These are phyloP conservation scores for Penicillium psychrofluorescens DNA, from an alignment of 495 filamentous ascomycete species.

Conservation along the genomic window DNA sequence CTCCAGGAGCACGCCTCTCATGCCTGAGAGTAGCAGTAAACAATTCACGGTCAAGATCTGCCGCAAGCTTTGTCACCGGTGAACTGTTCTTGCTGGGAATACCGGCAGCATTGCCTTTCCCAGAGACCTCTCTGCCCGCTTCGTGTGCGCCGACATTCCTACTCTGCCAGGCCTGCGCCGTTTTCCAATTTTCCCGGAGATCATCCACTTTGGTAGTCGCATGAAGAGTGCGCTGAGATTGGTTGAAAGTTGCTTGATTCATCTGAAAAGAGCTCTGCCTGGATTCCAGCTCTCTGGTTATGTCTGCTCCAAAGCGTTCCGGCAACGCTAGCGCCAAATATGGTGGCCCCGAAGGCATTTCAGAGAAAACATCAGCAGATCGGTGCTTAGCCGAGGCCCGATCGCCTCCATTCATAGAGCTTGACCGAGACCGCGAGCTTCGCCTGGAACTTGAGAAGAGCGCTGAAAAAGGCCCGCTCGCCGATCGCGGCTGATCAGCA, in stretches of 20 bases:
- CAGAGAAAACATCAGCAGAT: slow-evolving; percentile 1
- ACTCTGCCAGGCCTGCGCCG: slow-evolving; percentile 16
- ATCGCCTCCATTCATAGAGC: slow-evolving; percentile 18
- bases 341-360: slow-evolving; percentile 6
- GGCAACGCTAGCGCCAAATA: slow-evolving; percentile 20
- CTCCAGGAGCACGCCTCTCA: slow-evolving; percentile 3
- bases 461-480: slow-evolving; percentile 17
- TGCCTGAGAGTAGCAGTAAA: slow-evolving; percentile 24
- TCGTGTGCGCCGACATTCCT: slow-evolving; percentile 3
- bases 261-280: slow-evolving; percentile 21
- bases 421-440: slow-evolving; percentile 24
- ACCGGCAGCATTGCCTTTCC: too few species aligned
- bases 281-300: slow-evolving; percentile 24
- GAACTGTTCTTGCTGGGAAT: neutral
- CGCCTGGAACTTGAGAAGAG: slow-evolving; percentile 28
- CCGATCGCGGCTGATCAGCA: slow-evolving; percentile 19
- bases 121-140: neutral
- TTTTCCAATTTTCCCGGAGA: slow-evolving; percentile 21
- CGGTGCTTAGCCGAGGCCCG: neutral
- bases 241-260: neutral
- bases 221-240: slow-evolving; percentile 6
- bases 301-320: slow-evolving; percentile 26
- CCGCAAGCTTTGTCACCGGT: neutral
- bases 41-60: slow-evolving; percentile 22
- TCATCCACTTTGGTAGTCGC: slow-evolving; percentile 12